Base-by-base conservation (phyloP, 129 eudicot genomes). In the Heracleum sosnowskyi region DNA sequence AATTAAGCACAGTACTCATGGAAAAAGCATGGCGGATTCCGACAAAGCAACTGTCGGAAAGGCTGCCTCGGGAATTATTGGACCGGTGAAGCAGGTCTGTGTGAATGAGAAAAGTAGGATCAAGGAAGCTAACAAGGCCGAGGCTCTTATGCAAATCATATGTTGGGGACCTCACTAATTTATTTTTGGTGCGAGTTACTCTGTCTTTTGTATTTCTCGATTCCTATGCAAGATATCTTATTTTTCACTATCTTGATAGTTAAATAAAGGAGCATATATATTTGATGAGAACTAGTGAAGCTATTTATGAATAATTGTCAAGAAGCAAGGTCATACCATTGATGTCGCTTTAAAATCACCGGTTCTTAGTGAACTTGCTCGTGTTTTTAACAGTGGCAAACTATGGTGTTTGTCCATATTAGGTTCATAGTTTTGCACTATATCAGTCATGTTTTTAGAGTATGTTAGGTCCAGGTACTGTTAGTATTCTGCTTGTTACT, bases 91-190 rank as follows among this genome's bases (percentile, higher is more conserved):
- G 45, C 41, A 69, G 74, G 74, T 69, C 28, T 36, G 40, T 8
- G n/a, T 17, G 17, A 6, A 36, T 34, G 44, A 35, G n/a, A 69
- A 69, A 36, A 9, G 42, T 20, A 35, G 41, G 41, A 64, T 31
- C 18, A 31, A 18, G 71, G 71, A 64, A 64, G 71, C 22, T 29
- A 11, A 29, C 2, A 64, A 31, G 71, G 39, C 39, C 39, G 71
- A 64, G 71, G 34, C 74, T 69, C n/a, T 69, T 34, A 35, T 69
- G 45, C 74, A 69, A 69, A 42, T 69, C 74, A 36, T 69, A 15
- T 64, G 71, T 36, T 69, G 74, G 74, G 74, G 74, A 16, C 74
- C 74, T 34, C 39, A 20, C 31, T 62, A 26, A 62, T 9, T 62
- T 26, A 2, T 28, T 26, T 60, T n/a, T n/a, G 66, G 66, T 57